Base-by-base conservation (phyloP, 2,329 filamentous ascomycete species). In the Ascochyta rabiei region DNA sequence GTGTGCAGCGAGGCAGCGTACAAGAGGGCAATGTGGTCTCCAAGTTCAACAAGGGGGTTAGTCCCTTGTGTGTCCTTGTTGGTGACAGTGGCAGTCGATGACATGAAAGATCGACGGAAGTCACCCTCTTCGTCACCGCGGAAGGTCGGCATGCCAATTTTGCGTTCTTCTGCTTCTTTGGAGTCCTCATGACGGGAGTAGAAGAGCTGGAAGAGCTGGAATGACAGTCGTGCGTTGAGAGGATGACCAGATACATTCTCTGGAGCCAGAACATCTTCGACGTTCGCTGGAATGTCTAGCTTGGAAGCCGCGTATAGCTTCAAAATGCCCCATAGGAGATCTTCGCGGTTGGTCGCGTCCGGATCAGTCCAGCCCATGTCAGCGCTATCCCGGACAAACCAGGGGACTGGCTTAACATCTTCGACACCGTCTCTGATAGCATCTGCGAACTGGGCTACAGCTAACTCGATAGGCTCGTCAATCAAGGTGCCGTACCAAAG, bases 251-350 rank as follows among this genome's bases (percentile, higher is more conserved):
- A 89, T 0, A 89, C 86, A 60, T 91, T 91, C 66, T 91, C 86
- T 0, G 92, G 90, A 13, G 88, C 84, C 28, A 97, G 78, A 15
- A 92, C 82, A 31, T 88, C 84, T 63, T 91, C 90, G 2, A 96
- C 42, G 59, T 73, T 71, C 38, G 77, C 80, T 33, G 66, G 73
- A 56, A 68, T 62, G 23, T 72, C 68, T 56, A 75, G 70, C 9
- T 77, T 76, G n/a, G 85, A 79, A n/a, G 77, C 79, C 1, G 91
- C 85, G 66, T 92, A 96, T 4, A 96, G 80, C 71, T 90, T 91
- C 44, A 99, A 77, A 0, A 99, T 82, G 12, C 91, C 89, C 89
- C 93, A 96, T 1, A 98, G 80, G 7, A 96, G 81, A 70, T 96
- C 92, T 69, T 95, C 86, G 35, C 87, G 83, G 24, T 78, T 75